These are phyloP conservation scores for Sedum album DNA, from an alignment of 164 flowering plant species.

Conservation along the genomic window DNA sequence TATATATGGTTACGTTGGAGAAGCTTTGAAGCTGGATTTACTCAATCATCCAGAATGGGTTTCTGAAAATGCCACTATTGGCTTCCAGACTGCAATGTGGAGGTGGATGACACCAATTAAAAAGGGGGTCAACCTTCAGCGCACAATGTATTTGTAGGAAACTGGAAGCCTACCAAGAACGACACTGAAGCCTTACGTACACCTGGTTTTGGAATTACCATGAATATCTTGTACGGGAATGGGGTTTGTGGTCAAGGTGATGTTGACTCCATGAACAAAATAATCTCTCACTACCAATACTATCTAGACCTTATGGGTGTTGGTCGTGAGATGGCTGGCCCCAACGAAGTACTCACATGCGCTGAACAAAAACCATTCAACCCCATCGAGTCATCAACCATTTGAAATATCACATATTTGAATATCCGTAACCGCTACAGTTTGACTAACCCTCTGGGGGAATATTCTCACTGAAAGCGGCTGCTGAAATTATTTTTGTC, in stretches of 20 bases:
- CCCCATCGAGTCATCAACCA: constrained; percentile 19
- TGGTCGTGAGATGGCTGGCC: constrained; percentile 62
- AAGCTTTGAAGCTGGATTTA: constrained; percentile 57
- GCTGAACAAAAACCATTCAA: constrained; percentile 65
- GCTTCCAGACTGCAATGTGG: constrained; percentile 76
- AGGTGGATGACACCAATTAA: constrained; percentile 76
- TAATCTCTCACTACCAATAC: constrained; percentile 61
- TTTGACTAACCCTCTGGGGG: neutral
- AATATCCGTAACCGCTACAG: neutral
- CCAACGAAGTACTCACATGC: constrained; percentile 50
- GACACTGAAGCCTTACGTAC: constrained; percentile 60
- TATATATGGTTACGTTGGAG: constrained; percentile 61
- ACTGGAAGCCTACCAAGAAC: constrained; percentile 89
- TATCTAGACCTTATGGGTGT: constrained; percentile 79
- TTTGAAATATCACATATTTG: neutral
- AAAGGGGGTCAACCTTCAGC: constrained; percentile 65
- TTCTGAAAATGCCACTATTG: constrained; percentile 78
- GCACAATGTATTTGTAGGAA: constrained; percentile 69
- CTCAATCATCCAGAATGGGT: constrained; percentile 75
- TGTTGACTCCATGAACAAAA: constrained; percentile 56
- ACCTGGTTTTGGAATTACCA: constrained; percentile 89
- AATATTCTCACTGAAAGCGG: neutral
- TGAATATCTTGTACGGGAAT: constrained; percentile 78
- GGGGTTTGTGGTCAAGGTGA: constrained; percentile 59
- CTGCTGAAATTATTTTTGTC: neutral